Conservation (phyloP, 768 basidiomycete genomes). For the Trametes cinnabarina region DNA sequence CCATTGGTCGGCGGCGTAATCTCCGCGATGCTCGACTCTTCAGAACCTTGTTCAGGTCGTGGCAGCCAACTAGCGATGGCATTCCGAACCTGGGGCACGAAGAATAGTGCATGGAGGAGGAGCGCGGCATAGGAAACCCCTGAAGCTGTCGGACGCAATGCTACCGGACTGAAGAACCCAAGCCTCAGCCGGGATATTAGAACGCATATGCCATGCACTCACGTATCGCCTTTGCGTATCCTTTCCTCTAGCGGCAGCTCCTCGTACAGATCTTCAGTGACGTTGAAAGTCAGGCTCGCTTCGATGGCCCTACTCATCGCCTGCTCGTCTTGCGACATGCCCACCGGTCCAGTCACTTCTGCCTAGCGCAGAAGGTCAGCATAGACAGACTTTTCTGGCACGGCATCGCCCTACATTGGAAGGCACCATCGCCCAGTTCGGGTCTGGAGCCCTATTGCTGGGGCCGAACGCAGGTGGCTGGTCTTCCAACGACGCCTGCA, state of each 20-base stretch:
- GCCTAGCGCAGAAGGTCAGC: slow-evolving; percentile 29
- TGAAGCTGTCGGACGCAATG: slow-evolving; percentile 55
- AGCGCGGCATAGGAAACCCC: slow-evolving; percentile 58
- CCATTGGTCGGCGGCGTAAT: slow-evolving; percentile 31
- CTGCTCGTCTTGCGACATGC: slow-evolving; percentile 55
- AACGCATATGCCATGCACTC: slow-evolving; percentile 25
- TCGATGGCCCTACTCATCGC: slow-evolving; percentile 68
- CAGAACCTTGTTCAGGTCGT: slow-evolving; percentile 7
- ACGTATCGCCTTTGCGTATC: slow-evolving; percentile 60
- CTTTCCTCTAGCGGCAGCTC: slow-evolving; percentile 50
- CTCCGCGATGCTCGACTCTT: slow-evolving; percentile 20
- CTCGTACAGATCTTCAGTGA: slow-evolving; percentile 47
- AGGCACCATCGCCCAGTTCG: slow-evolving; percentile 68
- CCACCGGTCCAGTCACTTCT: slow-evolving; percentile 27
- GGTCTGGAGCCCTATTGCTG: slow-evolving; percentile 58
- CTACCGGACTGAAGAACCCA: slow-evolving; percentile 54
- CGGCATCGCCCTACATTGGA: slow-evolving; percentile 49
- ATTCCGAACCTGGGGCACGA: slow-evolving; percentile 66
- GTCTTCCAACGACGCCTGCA: slow-evolving; percentile 51
- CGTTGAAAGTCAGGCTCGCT: slow-evolving; percentile 53
- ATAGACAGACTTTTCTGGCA: not conserved
- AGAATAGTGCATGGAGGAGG: slow-evolving; percentile 62
- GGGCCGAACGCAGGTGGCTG: slow-evolving; percentile 51
- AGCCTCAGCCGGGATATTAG: no score
- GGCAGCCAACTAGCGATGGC: slow-evolving; percentile 40